phyloP scores from a whole-genome alignment of 106 monocot species.

The Acanthochlamys bracteata region DNA sequence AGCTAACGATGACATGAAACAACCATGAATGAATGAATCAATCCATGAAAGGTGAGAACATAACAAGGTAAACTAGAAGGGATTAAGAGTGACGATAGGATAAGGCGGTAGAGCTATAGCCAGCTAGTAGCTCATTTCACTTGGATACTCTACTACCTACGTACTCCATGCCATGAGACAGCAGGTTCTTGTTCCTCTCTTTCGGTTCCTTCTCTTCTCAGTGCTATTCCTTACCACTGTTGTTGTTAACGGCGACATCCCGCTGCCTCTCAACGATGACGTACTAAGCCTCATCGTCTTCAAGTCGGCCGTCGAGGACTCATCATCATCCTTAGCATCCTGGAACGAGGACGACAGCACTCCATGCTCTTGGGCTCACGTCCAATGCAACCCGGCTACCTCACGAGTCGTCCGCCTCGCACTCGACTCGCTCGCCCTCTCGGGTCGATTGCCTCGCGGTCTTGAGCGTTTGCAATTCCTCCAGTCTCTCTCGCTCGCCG shows the following conservation, averaged over 20 bases:
- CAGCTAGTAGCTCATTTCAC: no score
- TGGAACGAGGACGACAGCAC: constrained; percentile 59
- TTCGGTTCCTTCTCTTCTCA: no score
- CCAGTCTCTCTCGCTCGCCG: constrained; percentile 29
- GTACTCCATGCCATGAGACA: no score
- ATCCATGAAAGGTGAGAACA: no score
- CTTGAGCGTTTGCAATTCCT: constrained; percentile 37
- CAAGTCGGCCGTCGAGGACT: constrained; percentile 58
- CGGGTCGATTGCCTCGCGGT: constrained; percentile 39
- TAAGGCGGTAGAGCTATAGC: no score
- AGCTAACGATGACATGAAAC: no score
- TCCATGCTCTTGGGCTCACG: constrained; percentile 68
- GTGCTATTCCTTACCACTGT: no score
- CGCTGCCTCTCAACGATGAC: constrained; percentile 62
- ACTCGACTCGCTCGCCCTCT: constrained; percentile 45
- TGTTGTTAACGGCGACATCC: constrained; percentile 9
- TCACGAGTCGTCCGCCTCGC: constrained; percentile 30
- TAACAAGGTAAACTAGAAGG: no score
- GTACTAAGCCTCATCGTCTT: constrained; percentile 77
- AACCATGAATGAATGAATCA: no score
- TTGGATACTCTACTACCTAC: no score
- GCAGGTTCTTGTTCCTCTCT: no score
- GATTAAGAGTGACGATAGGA: no score
- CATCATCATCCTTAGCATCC: constrained; percentile 34
- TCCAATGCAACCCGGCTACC: constrained; percentile 49